Percentiles rank a stretch among this genome's conserved stretches.
phyloP scores from a whole-genome alignment of 495 filamentous ascomycete species.

The Aspergillus baeticus region DNA sequence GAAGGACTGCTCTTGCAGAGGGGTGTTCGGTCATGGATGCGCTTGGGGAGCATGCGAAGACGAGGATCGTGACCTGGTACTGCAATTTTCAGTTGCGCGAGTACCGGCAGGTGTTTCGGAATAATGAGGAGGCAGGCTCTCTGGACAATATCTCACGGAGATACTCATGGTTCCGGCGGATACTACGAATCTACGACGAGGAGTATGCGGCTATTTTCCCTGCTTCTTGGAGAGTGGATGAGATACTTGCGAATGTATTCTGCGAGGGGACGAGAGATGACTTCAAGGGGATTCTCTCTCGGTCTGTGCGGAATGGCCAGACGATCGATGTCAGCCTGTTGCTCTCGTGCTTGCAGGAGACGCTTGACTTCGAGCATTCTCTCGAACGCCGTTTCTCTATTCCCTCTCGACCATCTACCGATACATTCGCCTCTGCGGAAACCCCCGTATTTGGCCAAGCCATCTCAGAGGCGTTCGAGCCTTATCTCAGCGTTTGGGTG shows the following conservation, averaged over 20 bases:
- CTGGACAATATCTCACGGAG: slow-evolving; percentile 94
- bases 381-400: slow-evolving; percentile 80
- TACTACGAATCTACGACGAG: slow-evolving; percentile 93
- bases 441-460: slow-evolving; percentile 80
- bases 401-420: slow-evolving; percentile 81
- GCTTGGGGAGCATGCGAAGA: slow-evolving; percentile 82
- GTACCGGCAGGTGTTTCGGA: slow-evolving; percentile 91
- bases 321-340: slow-evolving; percentile 89
- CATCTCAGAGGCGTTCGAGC: slow-evolving; percentile 96
- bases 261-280: slow-evolving; percentile 95
- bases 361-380: slow-evolving; percentile 93
- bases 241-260: slow-evolving; percentile 86
- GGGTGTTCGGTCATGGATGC: slow-evolving; percentile 94
- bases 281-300: slow-evolving; percentile 87
- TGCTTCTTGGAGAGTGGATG: slow-evolving; percentile 82
- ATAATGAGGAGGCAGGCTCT: slow-evolving; percentile 94
- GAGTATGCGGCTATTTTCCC: slow-evolving; percentile 92
- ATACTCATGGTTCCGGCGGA: slow-evolving; percentile 95
- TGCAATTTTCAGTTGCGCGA: slow-evolving; percentile 96
- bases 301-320: slow-evolving; percentile 82
- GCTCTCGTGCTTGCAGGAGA: slow-evolving; percentile 91
- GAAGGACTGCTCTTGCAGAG: slow-evolving; percentile 72
- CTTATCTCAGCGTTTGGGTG: slow-evolving; percentile 95
- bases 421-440: slow-evolving; percentile 83
- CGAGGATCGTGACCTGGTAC: slow-evolving; percentile 90